Conservation (phyloP, 164 flowering plant species). For the Chimonanthus praecox region DNA sequence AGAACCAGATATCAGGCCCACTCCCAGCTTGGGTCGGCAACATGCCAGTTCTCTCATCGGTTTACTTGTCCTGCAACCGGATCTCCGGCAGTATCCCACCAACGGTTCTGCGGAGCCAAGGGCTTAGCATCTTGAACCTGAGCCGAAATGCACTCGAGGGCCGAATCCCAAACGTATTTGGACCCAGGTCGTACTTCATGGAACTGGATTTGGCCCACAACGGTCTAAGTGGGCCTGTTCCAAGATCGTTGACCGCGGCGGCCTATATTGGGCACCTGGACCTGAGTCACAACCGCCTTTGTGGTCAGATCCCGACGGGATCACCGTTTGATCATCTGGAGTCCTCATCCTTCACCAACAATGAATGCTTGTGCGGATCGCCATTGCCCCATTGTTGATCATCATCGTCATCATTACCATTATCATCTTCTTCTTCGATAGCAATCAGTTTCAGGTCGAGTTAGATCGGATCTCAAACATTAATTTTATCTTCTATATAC, state of each 20-base stretch:
- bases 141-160: constrained; percentile 66
- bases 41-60: constrained; percentile 68
- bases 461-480: neutral
- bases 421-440: neutral
- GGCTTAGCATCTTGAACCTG: constrained; percentile 51
- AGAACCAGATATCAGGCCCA: constrained; percentile 50
- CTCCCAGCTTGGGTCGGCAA: constrained; percentile 54
- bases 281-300: constrained; percentile 76
- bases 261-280: constrained; percentile 80
- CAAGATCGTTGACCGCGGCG: constrained; percentile 48
- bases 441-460: neutral
- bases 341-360: constrained; percentile 65
- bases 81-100: constrained; percentile 62
- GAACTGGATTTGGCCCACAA: constrained; percentile 65
- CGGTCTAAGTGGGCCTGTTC: constrained; percentile 50
- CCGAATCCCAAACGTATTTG: constrained; percentile 63
- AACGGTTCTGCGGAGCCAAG: constrained; percentile 37
- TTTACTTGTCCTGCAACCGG: constrained; percentile 59
- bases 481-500: neutral
- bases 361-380: constrained; percentile 79
- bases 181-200: constrained; percentile 62
- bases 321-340: constrained; percentile 77
- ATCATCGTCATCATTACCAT: no score
- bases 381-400: constrained; percentile 48
- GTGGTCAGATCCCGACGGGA: constrained; percentile 72